Base-by-base conservation (phyloP, 176 grass and related monocot genomes). In the Oryza longistaminata region DNA sequence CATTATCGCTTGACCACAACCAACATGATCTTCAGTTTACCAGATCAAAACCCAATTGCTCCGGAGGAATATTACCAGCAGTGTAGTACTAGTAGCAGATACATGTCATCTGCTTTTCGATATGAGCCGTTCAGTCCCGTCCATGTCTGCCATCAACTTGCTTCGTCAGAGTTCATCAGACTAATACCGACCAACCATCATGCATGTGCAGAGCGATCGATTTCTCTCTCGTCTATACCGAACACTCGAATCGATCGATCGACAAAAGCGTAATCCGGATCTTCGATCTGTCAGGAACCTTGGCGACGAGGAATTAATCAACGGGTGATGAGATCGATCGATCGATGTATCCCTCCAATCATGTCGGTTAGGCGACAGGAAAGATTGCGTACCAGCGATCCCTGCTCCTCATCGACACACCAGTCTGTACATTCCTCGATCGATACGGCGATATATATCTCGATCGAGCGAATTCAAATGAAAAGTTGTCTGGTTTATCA, bases 181-280 rank as follows among this genome's bases (percentile, higher is more conserved):
- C 53, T 58, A 16, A n/a, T 22, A 24, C 9, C 7, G n/a, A 24
- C n/a, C 21, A 24, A 24, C 58, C 21, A 24, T 39, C 42, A 2
- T 17, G 21, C 82, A 67, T 75, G 61, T 53, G 82, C 29, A 3
- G 42, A 3, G 44, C 25, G 71, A 37, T 83, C 37, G 81, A 37
- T 83, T 37, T 31, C 29, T 31, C 29, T 31, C 29, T 31, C 29
- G 29, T 31, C 29, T 31, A 31, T 31, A 31, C 29, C 29, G 29
- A 31, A 31, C 29, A 25, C 55, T 62, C 58, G 6, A 25, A 50
- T 45, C 19, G 13, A 62, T 40, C 39, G 39, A 74, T 50, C n/a
- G 34, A 26, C 52, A 40, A 40, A 39, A 65, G 71, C 6, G 71
- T 27, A n/a, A 14, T 5, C 1, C 19, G n/a, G 65, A 69, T 69